These are phyloP conservation scores for Linum trigynum DNA, from an alignment of 345 rosid genomes.

Conservation along the genomic window DNA sequence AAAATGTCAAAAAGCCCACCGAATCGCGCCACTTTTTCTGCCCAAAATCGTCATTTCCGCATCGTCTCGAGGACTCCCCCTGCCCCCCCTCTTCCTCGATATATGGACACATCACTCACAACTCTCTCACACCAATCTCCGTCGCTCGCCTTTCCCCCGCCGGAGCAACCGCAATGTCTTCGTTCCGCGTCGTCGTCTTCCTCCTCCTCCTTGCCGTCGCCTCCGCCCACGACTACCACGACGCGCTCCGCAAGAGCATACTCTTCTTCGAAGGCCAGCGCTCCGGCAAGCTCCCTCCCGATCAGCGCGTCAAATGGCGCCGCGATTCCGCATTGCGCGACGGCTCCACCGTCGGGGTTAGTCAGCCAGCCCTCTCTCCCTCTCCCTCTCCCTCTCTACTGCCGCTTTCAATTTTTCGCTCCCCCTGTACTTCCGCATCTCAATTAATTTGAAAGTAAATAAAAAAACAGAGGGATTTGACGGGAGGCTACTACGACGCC, in stretches of 20 bases:
- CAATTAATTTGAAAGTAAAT: background rate
- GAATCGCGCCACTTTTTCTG: background rate
- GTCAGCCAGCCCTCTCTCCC: background rate
- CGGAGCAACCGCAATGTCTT: background rate
- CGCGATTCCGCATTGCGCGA: slow-evolving; percentile 25
- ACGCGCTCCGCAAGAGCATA: slow-evolving; percentile 28
- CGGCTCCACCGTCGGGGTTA: slow-evolving; percentile 23
- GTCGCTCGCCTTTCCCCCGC: background rate
- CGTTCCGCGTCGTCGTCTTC: slow-evolving; percentile 12
- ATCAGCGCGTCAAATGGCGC: slow-evolving; percentile 25
- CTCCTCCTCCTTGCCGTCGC: slow-evolving; percentile 23
- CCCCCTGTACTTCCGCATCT: background rate
- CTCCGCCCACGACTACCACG: slow-evolving; percentile 15
- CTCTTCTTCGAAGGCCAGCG: slow-evolving; percentile 20
- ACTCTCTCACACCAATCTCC: background rate
- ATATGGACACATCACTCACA: background rate
- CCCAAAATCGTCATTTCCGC: background rate
- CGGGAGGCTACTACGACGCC: slow-evolving; percentile 30
- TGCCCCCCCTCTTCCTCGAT: background rate
- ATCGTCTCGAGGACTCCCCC: background rate
- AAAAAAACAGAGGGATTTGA: slow-evolving; percentile 18
- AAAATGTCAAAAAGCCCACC: background rate
- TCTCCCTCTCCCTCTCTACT: background rate
- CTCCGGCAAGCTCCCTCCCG: slow-evolving; percentile 25
- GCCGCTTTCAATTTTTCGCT: background rate